Base-by-base conservation (phyloP, 208 protist species). In the Trypanosoma theileri region DNA sequence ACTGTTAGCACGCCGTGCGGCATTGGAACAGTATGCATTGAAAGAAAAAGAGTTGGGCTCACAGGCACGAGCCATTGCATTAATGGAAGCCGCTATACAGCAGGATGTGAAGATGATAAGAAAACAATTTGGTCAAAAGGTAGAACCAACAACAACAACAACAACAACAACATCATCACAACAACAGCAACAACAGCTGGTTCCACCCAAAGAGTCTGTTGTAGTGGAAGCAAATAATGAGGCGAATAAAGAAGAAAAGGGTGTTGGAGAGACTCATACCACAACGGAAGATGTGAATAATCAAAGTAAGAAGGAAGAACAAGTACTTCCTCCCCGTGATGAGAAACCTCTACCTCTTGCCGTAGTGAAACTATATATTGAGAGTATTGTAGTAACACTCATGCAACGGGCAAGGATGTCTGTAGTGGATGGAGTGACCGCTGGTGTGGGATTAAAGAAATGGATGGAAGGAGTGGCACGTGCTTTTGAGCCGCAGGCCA, bases 381-480 rank as follows among this genome's bases (percentile, higher is more conserved):
- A 80, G 42, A n/a, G 56, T 11, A n/a, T 92, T 1, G 28, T 84
- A 16, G 55, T 65, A 1, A 66, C 66, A 17, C 54, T 92, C 26
- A 56, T 81, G 26, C 42, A 62, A 57, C 80, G 86, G 9, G 75
- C 80, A 10, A 71, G 72, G 1, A 61, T 85, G 24, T 92, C 86
- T 21, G 75, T 81, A 16, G 75, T 84, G 21, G 82, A 92, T 54
- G 86, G 75, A 46, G 72, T 80, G 40, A 46, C 77, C 40, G 73
- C 82, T 58, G 80, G 75, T 14, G 76, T 76, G 3, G 79, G 65
- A 7, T 56, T 89, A 19, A 51, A 54, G 9, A 76, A 84, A 17
- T 72, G 85, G 28, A 28, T 92, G 10, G 63, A 71, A n/a, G 66
- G 40, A 4, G 54, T 80, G n/a, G 69, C 66, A 13, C 72, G 71